Percentiles rank a stretch among this genome's conserved stretches.
Evolutionary conservation across 352 stramenopile genomes (phyloP).

Genomic region (Lagenidium giganteum): DNA sequence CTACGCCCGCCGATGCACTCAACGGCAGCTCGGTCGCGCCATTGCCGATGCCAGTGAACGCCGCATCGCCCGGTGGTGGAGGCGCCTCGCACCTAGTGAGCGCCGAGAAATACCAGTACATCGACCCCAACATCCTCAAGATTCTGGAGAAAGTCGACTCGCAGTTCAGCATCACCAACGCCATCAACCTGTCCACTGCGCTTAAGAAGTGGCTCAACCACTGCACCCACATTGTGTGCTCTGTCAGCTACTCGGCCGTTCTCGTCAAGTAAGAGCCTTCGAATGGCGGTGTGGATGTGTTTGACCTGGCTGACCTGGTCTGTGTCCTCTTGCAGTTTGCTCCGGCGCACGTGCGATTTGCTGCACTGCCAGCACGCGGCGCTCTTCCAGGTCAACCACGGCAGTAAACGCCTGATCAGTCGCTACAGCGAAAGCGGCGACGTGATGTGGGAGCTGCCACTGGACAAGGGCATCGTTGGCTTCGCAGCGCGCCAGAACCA

Average conservation of each 20-base stretch:
- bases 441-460: slow-evolving; percentile 51
- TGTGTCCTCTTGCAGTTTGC: slow-evolving; percentile 22
- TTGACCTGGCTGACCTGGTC: slow-evolving; percentile 11
- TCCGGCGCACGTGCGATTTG: slow-evolving; percentile 48
- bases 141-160: slow-evolving; percentile 81
- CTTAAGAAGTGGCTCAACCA: slow-evolving; percentile 77
- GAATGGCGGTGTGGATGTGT: too few relatives aligned
- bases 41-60: too few relatives aligned
- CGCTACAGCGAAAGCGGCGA: slow-evolving; percentile 32
- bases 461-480: slow-evolving; percentile 67
- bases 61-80: too few relatives aligned
- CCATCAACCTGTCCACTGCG: slow-evolving; percentile 52
- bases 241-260: slow-evolving; percentile 35
- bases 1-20: too few relatives aligned
- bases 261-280: slow-evolving; percentile 20
- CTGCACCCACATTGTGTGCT: slow-evolving; percentile 54
- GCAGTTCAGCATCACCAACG: slow-evolving; percentile 81
- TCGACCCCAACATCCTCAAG: slow-evolving; percentile 76
- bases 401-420: slow-evolving; percentile 25
- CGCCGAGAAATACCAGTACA: slow-evolving; percentile 55
- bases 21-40: too few relatives aligned
- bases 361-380: slow-evolving; percentile 70
- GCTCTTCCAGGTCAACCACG: slow-evolving; percentile 53
- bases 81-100: too few relatives aligned
- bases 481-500: slow-evolving; percentile 43